These are phyloP conservation scores for Pythium myriotylum DNA, from an alignment of 352 stramenopile genomes.

Conservation along the genomic window DNA sequence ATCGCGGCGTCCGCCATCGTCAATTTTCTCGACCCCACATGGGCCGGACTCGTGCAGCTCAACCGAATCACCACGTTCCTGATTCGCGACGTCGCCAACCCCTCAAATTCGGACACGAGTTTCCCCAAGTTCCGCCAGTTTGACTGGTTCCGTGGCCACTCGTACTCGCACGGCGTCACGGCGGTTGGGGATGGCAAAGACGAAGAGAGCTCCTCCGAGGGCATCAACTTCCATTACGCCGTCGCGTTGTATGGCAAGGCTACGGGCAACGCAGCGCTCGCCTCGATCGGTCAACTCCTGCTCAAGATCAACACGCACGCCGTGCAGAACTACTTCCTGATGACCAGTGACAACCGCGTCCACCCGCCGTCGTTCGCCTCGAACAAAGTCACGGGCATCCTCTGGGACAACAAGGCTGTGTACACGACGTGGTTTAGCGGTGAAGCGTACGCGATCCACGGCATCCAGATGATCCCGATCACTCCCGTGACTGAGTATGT, in stretches of 20 bases:
- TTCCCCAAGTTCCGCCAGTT: conserved; percentile 80
- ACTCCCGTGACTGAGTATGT: conserved; percentile 25
- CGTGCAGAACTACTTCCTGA: conserved; percentile 72
- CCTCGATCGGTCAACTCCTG: conserved; percentile 73
- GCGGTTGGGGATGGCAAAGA: conserved; percentile 69
- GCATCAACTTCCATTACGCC: conserved; percentile 81
- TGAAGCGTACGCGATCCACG: conserved; percentile 70
- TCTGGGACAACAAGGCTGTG: conserved; percentile 79
- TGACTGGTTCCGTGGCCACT: conserved; percentile 75
- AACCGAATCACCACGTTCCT: too few species aligned
- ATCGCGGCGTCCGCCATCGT: too few species aligned
- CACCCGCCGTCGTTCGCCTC: conserved; percentile 61
- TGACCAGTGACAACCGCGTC: conserved; percentile 55
- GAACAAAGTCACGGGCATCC: conserved; percentile 83
- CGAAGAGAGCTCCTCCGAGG: conserved; percentile 72
- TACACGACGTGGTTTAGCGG: conserved; percentile 77
- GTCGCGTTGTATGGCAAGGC: conserved; percentile 77
- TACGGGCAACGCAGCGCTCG: conserved; percentile 52
- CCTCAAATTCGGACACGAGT: conserved; percentile 39
- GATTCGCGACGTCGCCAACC: conserved; percentile 49
- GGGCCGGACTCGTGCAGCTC: too few species aligned
- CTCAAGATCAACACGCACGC: conserved; percentile 62
- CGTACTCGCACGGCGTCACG: conserved; percentile 68
- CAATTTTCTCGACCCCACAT: too few species aligned
- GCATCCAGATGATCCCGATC: conserved; percentile 66